A percentile compares a stretch with the other conserved stretches of the same genome.
Evolutionary conservation across 768 basidiomycete genomes (phyloP).

Genomic region (Scleroderma bovista): DNA sequence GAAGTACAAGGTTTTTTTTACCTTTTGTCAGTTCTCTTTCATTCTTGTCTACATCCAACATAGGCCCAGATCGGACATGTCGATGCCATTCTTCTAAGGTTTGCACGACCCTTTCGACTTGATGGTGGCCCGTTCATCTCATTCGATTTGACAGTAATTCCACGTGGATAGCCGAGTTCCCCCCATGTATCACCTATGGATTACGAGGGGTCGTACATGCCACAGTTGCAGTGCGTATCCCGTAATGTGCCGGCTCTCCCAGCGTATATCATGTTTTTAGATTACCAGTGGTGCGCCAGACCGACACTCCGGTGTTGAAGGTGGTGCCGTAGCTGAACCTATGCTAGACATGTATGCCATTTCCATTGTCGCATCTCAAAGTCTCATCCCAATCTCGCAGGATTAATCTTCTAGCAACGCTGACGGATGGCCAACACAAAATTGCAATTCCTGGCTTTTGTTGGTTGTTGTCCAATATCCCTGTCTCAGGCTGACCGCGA

Average conservation of each 20-base stretch:
- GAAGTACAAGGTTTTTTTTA: constrained; percentile 56
- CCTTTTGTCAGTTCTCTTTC: background rate
- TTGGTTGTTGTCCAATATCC: constrained; percentile 35
- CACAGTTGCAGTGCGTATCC: constrained; percentile 52
- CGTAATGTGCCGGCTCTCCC: background rate
- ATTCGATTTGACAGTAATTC: constrained; percentile 62
- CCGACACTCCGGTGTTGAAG: constrained; percentile 91
- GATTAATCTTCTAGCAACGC: constrained; percentile 70
- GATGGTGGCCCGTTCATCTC: background rate
- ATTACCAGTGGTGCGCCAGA: constrained; percentile 72
- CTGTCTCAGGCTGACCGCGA: background rate
- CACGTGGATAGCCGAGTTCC: constrained; percentile 91
- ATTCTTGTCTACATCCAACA: constrained; percentile 4
- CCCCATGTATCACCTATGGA: constrained; percentile 93
- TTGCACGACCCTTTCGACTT: constrained; percentile 4
- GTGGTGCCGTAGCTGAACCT: constrained; percentile 82
- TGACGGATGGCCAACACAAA: constrained; percentile 51
- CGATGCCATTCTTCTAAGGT: constrained; percentile 89
- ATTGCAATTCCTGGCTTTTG: constrained; percentile 82
- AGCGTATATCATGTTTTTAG: constrained; percentile 27
- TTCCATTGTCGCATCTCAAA: background rate
- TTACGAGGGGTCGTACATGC: constrained; percentile 92
- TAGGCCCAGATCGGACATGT: constrained; percentile 80
- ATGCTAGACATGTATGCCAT: constrained; percentile 81
- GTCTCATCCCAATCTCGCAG: constrained; percentile 32